A percentile compares a stretch with the other conserved stretches of the same genome.
Conservation (phyloP, 306 rosid species). For the Astragalus membranaceus region DNA sequence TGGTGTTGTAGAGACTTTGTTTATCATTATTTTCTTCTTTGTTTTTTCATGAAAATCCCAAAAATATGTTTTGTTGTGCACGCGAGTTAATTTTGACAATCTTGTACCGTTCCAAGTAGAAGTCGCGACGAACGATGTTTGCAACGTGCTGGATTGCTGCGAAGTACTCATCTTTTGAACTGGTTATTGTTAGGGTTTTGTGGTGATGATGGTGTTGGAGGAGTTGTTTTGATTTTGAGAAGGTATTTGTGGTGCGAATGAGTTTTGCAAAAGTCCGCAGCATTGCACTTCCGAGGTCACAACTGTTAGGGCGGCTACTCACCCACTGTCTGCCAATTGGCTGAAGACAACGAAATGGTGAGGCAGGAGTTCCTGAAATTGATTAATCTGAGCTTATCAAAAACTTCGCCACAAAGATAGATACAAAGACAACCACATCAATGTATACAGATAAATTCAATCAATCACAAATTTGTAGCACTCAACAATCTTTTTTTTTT, state of each 20-base stretch:
- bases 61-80: no score
- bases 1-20: no score
- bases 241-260: neutral
- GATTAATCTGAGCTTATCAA: neutral
- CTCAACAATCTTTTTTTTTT: no score
- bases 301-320: neutral
- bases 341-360: neutral
- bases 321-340: neutral
- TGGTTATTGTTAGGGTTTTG: neutral
- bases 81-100: no score
- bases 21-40: no score
- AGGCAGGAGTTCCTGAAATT: neutral
- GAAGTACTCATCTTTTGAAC: conserved; percentile 61
- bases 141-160: conserved; percentile 76
- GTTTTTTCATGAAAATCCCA: no score
- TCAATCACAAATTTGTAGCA: no score
- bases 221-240: neutral
- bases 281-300: neutral
- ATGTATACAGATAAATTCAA: no score
- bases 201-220: neutral
- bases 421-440: no score
- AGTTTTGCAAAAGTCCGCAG: conserved; percentile 7
- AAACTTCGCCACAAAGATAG: neutral
- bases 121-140: conserved; percentile 83
- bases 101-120: conserved; percentile 93